Conservation (phyloP, 768 basidiomycete species). For the Cubamyces sp. region DNA sequence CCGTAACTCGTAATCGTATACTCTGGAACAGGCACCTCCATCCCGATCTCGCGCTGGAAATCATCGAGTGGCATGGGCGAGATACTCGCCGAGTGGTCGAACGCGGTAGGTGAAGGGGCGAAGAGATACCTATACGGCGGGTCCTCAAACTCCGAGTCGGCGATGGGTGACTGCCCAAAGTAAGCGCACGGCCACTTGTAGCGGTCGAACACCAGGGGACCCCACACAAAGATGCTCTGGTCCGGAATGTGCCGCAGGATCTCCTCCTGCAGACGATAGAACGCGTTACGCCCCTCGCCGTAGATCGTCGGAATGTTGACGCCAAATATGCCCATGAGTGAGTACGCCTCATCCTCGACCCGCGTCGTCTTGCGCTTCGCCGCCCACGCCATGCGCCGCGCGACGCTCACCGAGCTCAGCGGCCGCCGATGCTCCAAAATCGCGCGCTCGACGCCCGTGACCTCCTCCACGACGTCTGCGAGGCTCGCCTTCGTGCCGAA, state of each 20-base stretch:
- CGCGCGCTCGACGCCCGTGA: constrained; percentile 8
- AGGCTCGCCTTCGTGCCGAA: constrained; percentile 15
- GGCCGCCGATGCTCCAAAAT: constrained; percentile 7
- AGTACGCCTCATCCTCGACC: constrained; percentile 20
- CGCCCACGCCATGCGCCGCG: constrained; percentile 20
- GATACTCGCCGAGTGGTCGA: not conserved
- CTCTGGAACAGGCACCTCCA: not conserved
- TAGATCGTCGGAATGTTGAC: constrained; percentile 9
- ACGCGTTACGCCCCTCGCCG: constrained; percentile 15
- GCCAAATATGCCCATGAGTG: constrained; percentile 16
- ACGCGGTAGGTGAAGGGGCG: not conserved
- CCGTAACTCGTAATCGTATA: constrained; percentile 15
- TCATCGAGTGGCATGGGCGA: not conserved
- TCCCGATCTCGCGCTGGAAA: not conserved
- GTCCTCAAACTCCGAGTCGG: not conserved
- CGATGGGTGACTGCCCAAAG: not conserved
- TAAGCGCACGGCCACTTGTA: constrained; percentile 4
- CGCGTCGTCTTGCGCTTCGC: constrained; percentile 16
- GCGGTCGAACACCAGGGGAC: not conserved
- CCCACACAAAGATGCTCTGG: constrained; percentile 15
- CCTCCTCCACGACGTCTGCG: constrained; percentile 11
- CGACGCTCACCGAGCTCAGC: constrained; percentile 10
- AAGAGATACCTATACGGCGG: constrained; percentile 1
- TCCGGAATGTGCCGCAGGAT: constrained; percentile 9
- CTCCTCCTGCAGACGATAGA: constrained; percentile 16